These are phyloP conservation scores for Plasmodiophora brassicae DNA, from an alignment of 208 protist species.

Conservation along the genomic window DNA sequence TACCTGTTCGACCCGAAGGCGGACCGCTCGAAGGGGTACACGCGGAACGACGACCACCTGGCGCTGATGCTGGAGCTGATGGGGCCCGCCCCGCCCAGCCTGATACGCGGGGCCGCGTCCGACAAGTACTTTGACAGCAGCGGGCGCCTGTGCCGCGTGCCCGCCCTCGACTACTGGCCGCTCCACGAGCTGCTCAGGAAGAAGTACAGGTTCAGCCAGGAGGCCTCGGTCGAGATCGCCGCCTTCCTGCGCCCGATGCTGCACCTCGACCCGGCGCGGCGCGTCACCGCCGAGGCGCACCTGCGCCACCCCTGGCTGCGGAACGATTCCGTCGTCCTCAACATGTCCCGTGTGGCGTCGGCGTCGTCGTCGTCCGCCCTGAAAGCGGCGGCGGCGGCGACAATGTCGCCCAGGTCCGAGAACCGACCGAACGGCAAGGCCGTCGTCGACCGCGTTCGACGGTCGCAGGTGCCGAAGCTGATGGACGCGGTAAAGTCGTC, in stretches of 20 bases:
- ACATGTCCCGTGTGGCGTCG: too few species aligned
- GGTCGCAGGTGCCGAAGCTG: too few species aligned
- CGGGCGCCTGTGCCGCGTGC: not conserved
- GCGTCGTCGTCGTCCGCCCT: too few species aligned
- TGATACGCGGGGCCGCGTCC: not conserved
- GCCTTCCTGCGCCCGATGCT: slow-evolving; percentile 46
- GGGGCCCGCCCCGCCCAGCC: slow-evolving; percentile 46
- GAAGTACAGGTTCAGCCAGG: not conserved
- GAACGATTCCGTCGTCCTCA: too few species aligned
- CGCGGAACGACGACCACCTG: slow-evolving; percentile 53
- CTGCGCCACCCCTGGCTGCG: slow-evolving; percentile 37
- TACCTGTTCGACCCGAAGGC: slow-evolving; percentile 77
- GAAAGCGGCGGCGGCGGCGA: too few species aligned
- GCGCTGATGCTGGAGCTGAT: slow-evolving; percentile 63
- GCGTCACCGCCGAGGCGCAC: slow-evolving; percentile 39
- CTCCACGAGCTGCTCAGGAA: not conserved
- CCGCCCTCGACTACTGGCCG: not conserved
- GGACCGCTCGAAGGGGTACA: slow-evolving; percentile 32
- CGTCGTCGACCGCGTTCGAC: too few species aligned
- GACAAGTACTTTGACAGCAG: not conserved
- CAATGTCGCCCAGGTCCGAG: too few species aligned
- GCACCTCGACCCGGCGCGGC: slow-evolving; percentile 30
- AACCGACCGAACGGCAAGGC: too few species aligned
- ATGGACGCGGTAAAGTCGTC: too few species aligned
- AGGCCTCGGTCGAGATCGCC: not conserved